Base-by-base conservation (phyloP, 495 filamentous ascomycete species). In the Echria macrotheca region DNA sequence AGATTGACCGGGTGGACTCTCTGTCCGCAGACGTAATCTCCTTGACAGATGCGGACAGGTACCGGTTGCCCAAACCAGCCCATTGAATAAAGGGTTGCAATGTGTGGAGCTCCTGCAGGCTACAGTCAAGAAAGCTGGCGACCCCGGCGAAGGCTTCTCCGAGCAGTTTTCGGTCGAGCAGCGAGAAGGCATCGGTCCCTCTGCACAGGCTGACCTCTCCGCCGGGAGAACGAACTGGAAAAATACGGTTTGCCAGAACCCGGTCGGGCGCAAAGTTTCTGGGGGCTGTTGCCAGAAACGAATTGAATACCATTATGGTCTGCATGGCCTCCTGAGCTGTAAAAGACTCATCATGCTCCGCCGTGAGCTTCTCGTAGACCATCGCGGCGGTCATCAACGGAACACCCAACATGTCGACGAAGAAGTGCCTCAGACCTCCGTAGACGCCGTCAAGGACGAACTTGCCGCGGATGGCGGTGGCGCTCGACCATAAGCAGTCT, bases 401-500 rank as follows among this genome's bases (percentile, higher is more conserved):
- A 4, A 74, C 64, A 7, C 60, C 61, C 9, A 74, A 40, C 3
- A 53, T 45, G 14, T 64, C 51, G 9, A 69, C 51, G 40, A 74
- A 74, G 25, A 74, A 65, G 15, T 45, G 54, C 23, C 57, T 52
- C 17, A 72, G 40, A 24, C 64, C 53, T 17, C 39, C 56, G 50
- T 74, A 74, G 15, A 59, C 36, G 14, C 52, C 55, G 33, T 61
- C 63, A 7, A 74, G 48, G 14, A 59, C 52, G 4, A 64, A 39
- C 54, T 51, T 69, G 3, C 65, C 68, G n/a, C 54, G 41, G 33
- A 75, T 65, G 19, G 60, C 37, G 5, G 69, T 58, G 5, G 61
- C 50, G 25, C 54, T 57, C 4, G 69, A 70, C 70, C 69, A 75
- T 22, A 75, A 44, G 49, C 69, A 73, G 35, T 65, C 42, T 1